Conservation (phyloP, 148 eudicot species). For the Vaccinium myrtillus region DNA sequence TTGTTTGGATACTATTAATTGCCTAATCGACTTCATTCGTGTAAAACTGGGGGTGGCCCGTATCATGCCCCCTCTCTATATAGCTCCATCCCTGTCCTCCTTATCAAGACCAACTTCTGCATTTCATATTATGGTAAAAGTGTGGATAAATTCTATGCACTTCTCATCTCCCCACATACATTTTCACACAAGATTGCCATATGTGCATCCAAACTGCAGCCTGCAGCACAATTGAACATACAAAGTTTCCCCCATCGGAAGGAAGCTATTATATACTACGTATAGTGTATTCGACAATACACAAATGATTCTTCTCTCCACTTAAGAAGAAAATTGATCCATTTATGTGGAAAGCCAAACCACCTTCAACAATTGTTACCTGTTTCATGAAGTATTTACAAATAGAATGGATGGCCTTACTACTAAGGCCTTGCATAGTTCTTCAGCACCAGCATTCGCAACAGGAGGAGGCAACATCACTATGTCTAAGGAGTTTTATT, state of each 20-base stretch:
- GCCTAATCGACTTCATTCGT: too few relatives aligned
- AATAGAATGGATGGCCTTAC: not conserved
- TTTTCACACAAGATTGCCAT: constrained; percentile 18
- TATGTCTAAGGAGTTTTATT: not conserved
- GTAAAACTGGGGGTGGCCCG: too few relatives aligned
- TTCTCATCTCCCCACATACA: constrained; percentile 22
- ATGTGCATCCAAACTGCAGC: constrained; percentile 26
- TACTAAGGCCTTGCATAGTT: not conserved
- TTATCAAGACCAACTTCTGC: constrained; percentile 4
- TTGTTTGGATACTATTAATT: too few relatives aligned
- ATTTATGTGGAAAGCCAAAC: not conserved
- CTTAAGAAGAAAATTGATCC: not conserved
- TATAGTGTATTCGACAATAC: constrained; percentile 25
- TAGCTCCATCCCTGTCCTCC: not conserved
- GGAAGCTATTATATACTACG: constrained; percentile 16
- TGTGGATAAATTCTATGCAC: not conserved
- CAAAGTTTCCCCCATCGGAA: not conserved
- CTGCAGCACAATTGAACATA: too few relatives aligned
- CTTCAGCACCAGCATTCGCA: not conserved
- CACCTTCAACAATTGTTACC: not conserved
- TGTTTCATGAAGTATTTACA: not conserved
- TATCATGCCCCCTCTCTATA: too few relatives aligned
- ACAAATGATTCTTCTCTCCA: constrained; percentile 23
- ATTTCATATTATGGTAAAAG: constrained; percentile 9
- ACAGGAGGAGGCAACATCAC: not conserved